These are phyloP conservation scores for Botrytis byssoidea DNA, from an alignment of 2,329 filamentous ascomycete genomes.

Conservation along the genomic window DNA sequence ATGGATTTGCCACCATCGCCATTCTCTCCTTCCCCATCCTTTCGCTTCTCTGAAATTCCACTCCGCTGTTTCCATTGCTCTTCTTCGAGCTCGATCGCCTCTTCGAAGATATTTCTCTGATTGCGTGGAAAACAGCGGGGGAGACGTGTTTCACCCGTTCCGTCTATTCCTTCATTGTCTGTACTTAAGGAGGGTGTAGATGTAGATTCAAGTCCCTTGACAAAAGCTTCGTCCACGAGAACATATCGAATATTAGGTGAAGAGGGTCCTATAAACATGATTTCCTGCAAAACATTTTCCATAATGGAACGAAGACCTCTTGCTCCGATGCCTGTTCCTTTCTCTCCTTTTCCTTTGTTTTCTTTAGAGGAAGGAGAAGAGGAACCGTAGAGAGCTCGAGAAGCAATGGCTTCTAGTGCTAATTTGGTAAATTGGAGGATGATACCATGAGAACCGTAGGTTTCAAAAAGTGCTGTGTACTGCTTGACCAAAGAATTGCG, in stretches of 20 bases:
- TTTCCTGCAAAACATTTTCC: constrained; percentile 73
- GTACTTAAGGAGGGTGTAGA: neutral
- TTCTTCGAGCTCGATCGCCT: constrained; percentile 65
- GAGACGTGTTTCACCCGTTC: constrained; percentile 23
- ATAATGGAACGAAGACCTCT: constrained; percentile 77
- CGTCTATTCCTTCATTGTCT: neutral
- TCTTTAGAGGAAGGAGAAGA: constrained; percentile 42
- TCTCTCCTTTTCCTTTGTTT: neutral
- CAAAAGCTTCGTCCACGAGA: constrained; percentile 62
- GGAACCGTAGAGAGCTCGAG: constrained; percentile 42
- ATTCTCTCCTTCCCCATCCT: neutral
- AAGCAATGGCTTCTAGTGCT: constrained; percentile 78
- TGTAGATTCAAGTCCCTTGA: constrained; percentile 9
- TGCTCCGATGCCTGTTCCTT: constrained; percentile 54
- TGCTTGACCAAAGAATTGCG: constrained; percentile 84
- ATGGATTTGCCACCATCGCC: constrained; percentile 1
- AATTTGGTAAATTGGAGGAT: constrained; percentile 80
- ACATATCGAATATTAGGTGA: constrained; percentile 61
- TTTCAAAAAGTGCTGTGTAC: constrained; percentile 83
- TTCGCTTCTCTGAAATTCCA: constrained; percentile 7
- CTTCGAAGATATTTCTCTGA: constrained; percentile 66
- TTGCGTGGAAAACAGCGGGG: constrained; percentile 65
- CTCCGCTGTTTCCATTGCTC: constrained; percentile 30
- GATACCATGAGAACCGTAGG: constrained; percentile 64
- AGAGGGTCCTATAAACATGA: constrained; percentile 75